These are phyloP conservation scores for Podaxis sp. DNA, from an alignment of 768 basidiomycete species.

Conservation along the genomic window DNA sequence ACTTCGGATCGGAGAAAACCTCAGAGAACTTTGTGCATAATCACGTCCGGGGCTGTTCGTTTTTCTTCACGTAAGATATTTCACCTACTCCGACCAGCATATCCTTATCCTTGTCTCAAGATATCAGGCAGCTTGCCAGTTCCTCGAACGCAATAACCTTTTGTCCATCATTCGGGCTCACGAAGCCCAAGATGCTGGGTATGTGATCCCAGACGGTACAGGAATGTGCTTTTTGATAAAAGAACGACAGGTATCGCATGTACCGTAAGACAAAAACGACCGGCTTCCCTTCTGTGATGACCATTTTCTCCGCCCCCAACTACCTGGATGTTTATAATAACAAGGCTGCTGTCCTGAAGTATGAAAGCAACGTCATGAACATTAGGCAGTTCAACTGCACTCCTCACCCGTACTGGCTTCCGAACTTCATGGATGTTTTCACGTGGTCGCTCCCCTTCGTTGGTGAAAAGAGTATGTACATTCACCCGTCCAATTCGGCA, in stretches of 20 bases:
- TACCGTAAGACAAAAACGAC: constrained; percentile 98
- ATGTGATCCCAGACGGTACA: constrained; percentile 19
- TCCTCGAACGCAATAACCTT: constrained; percentile 95
- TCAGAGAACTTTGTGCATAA: constrained; percentile 92
- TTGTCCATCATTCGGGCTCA: constrained; percentile 97
- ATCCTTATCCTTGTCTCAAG: constrained; percentile 33
- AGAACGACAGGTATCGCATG: constrained; percentile 78
- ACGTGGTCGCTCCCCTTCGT: constrained; percentile 99
- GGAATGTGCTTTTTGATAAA: neutral
- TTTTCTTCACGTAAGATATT: constrained; percentile 65
- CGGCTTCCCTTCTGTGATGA: constrained; percentile 99
- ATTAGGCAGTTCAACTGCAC: constrained; percentile 97
- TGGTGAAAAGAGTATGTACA: constrained; percentile 85
- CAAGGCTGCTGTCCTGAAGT: constrained; percentile 98
- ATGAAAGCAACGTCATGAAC: constrained; percentile 98
- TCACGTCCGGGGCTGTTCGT: constrained; percentile 94
- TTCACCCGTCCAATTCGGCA: neutral
- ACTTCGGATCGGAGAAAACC: constrained; percentile 93
- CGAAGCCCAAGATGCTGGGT: constrained; percentile 99
- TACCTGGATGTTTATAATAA: constrained; percentile 99
- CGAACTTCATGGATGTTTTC: constrained; percentile 99
- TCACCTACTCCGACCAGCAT: neutral
- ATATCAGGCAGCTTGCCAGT: constrained; percentile 95
- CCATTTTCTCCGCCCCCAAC: constrained; percentile 98
- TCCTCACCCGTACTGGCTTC: constrained; percentile 96